These are phyloP conservation scores for Aspergillus sparsus DNA, from an alignment of 495 filamentous ascomycete species.

Conservation along the genomic window DNA sequence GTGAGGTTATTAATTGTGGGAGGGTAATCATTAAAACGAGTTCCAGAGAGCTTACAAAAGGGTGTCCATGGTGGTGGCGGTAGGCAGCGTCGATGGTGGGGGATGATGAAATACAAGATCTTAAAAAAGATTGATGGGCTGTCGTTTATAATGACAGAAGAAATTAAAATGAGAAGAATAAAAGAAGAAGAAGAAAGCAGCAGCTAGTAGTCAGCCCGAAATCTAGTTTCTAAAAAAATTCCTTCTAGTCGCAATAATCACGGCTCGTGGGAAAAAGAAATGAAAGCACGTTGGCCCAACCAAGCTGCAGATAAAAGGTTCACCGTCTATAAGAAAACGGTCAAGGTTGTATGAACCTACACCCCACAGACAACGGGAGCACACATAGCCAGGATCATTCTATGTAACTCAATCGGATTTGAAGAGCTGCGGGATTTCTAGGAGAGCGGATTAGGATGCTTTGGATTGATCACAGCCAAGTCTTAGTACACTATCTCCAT, in stretches of 20 bases:
- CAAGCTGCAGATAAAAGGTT: conserved; percentile 6
- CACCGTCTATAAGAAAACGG: neutral
- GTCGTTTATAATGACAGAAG: neutral
- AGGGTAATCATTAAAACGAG: neutral
- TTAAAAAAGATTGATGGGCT: neutral
- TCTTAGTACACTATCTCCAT: too few species aligned
- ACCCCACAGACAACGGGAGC: neutral
- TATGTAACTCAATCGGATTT: too few species aligned
- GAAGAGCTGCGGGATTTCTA: too few species aligned
- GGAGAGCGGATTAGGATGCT: too few species aligned
- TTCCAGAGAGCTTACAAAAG: conserved; percentile 61
- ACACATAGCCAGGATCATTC: neutral
- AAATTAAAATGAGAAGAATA: conserved; percentile 3
- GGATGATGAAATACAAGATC: conserved; percentile 4
- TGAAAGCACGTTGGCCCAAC: conserved; percentile 15
- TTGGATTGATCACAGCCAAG: too few species aligned
- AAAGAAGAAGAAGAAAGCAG: conserved; percentile 4
- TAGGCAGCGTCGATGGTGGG: neutral
- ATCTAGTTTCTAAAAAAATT: conserved; percentile 2
- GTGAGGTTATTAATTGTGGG: neutral
- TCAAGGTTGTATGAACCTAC: neutral
- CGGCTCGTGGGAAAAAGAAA: conserved; percentile 9
- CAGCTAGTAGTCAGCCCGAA: conserved; percentile 3
- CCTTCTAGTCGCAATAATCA: neutral
- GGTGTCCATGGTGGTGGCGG: conserved; percentile 64